These are phyloP conservation scores for Collybia nuda DNA, from an alignment of 768 basidiomycete genomes.

Conservation along the genomic window DNA sequence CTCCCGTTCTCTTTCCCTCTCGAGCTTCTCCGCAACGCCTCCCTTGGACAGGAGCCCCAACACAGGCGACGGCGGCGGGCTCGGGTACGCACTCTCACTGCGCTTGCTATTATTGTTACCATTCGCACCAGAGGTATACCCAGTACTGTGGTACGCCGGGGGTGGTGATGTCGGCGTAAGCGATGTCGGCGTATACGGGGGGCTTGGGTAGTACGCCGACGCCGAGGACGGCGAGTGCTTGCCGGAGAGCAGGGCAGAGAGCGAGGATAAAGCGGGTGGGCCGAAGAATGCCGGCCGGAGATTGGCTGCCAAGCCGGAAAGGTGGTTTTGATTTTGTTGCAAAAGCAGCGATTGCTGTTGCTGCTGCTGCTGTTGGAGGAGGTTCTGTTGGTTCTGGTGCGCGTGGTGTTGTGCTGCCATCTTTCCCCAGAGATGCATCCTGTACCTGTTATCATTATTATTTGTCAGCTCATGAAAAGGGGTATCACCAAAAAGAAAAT, in stretches of 20 bases:
- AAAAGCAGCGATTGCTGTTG: conserved; percentile 20
- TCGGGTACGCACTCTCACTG: conserved; percentile 29
- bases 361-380: conserved; percentile 28
- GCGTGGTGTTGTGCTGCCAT: conserved; percentile 75
- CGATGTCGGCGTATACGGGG: conserved; percentile 6
- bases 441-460: conserved; percentile 43
- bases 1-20: conserved; percentile 20
- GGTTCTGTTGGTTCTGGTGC: conserved; percentile 33
- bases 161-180: conserved; percentile 12
- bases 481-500: conserved; percentile 3
- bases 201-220: conserved; percentile 8
- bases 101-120: too few relatives aligned
- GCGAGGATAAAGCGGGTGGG: conserved; percentile 15
- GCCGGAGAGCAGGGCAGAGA: conserved; percentile 40
- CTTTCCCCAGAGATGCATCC: conserved; percentile 92
- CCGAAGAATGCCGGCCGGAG: conserved; percentile 35
- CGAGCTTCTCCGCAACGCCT: conserved; percentile 26
- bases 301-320: conserved; percentile 37
- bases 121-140: neutral
- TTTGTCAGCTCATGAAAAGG: conserved; percentile 7
- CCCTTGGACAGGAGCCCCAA: conserved; percentile 20
- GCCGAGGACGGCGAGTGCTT: conserved; percentile 36
- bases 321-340: conserved; percentile 17
- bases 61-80: conserved; percentile 44
- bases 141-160: conserved; percentile 9